These are phyloP conservation scores for Fusarium kyushuense DNA, from an alignment of 2,329 filamentous ascomycete genomes.

Conservation along the genomic window DNA sequence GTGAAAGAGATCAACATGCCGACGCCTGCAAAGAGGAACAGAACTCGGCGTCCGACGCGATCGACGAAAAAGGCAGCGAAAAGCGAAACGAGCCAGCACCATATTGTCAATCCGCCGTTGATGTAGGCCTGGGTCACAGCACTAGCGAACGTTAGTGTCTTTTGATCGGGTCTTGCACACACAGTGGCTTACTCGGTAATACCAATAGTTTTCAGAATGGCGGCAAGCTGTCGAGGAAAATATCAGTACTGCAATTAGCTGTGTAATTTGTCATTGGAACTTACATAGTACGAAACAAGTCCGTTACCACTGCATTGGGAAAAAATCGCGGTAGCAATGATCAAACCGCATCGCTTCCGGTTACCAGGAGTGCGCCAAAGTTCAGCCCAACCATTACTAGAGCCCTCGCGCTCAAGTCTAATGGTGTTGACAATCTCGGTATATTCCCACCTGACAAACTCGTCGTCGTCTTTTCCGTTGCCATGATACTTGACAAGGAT, in stretches of 20 bases:
- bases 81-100: conserved; percentile 44
- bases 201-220: conserved; percentile 40
- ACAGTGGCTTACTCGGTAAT: conserved; percentile 37
- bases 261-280: too few relatives aligned
- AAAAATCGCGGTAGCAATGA: conserved; percentile 42
- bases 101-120: conserved; percentile 45
- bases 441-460: conserved; percentile 40
- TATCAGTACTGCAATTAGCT: too few relatives aligned
- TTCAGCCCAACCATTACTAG: conserved; percentile 33
- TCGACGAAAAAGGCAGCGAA: conserved; percentile 45
- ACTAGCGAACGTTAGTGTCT: conserved; percentile 4
- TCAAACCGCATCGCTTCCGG: conserved; percentile 38
- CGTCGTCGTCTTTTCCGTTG: conserved; percentile 30
- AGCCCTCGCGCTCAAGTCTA: conserved; percentile 32
- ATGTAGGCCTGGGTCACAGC: conserved; percentile 43
- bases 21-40: conserved; percentile 42
- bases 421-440: conserved; percentile 41
- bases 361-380: conserved; percentile 41
- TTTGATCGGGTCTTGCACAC: rapidly evolving
- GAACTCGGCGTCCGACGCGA: conserved; percentile 37
- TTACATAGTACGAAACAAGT: conserved; percentile 43
- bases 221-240: conserved; percentile 24
- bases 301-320: conserved; percentile 45
- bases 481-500: conserved; percentile 44
- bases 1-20: conserved; percentile 45